Percentiles rank a stretch among this genome's conserved stretches.
These are phyloP conservation scores for Cyclospora cayetanensis DNA, from an alignment of 169 alveolate genomes.

Conservation along the genomic window DNA sequence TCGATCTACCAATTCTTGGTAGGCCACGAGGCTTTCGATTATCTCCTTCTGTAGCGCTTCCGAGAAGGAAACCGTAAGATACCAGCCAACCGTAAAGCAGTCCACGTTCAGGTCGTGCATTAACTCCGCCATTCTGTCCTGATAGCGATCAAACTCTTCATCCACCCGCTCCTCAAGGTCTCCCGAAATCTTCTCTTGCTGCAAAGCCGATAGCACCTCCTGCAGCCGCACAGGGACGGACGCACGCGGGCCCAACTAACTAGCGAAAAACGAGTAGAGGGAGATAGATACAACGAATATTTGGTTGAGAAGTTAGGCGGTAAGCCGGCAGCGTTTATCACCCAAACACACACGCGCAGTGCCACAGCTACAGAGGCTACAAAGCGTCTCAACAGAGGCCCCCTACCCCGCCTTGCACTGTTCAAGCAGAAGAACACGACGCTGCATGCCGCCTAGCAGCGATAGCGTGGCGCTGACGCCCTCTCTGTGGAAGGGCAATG, in stretches of 20 bases:
- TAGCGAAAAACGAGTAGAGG: neutral
- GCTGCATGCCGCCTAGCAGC: too few species aligned
- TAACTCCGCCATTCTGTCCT: conserved; percentile 85
- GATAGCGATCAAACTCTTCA: conserved; percentile 87
- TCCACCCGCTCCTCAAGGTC: conserved; percentile 85
- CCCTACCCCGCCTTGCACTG: too few species aligned
- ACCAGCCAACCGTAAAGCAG: conserved; percentile 90
- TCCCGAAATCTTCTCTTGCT: conserved; percentile 77
- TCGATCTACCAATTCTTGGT: conserved; percentile 82
- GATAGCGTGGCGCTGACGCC: too few species aligned
- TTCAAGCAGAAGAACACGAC: too few species aligned
- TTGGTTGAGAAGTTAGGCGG: neutral
- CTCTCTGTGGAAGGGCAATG: too few species aligned
- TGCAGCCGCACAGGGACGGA: too few species aligned
- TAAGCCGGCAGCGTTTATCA: neutral
- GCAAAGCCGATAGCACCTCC: conserved; percentile 80
- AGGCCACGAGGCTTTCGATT: conserved; percentile 81
- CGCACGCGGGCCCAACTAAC: neutral
- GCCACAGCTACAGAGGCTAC: too few species aligned
- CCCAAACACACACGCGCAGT: too few species aligned
- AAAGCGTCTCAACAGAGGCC: too few species aligned
- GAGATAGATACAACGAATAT: neutral
- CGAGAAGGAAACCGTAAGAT: conserved; percentile 85
- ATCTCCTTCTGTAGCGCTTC: conserved; percentile 84
- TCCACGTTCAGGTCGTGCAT: conserved; percentile 87